Percentiles rank a stretch among this genome's conserved stretches.
Evolutionary conservation across 2,329 filamentous ascomycete genomes (phyloP).

Genomic region (Pseudogymnoascus sp.): DNA sequence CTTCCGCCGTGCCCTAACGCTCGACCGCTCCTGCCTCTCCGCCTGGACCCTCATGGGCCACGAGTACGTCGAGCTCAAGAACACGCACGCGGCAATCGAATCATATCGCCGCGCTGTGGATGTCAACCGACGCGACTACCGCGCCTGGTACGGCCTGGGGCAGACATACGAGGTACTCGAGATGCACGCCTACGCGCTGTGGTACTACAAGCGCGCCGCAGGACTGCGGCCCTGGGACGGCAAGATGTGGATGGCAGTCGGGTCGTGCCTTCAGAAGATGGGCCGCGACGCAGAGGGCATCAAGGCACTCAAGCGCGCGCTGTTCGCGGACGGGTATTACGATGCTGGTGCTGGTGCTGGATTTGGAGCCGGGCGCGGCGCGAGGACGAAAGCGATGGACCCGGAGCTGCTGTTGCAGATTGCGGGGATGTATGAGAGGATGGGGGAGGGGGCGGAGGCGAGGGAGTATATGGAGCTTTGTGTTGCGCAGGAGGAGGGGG

Average conservation of each 20-base stretch:
- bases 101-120: conserved; percentile 93
- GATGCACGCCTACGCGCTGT: conserved; percentile 94
- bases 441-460: conserved; percentile 70
- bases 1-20: conserved; percentile 82
- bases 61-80: conserved; percentile 97
- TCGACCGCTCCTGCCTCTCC: conserved; percentile 84
- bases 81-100: conserved; percentile 95
- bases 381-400: conserved; percentile 58
- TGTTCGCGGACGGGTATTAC: conserved; percentile 82
- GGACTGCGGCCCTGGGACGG: conserved; percentile 91
- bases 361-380: conserved; percentile 34
- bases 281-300: conserved; percentile 82
- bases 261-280: conserved; percentile 85
- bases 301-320: conserved; percentile 84
- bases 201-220: conserved; percentile 95
- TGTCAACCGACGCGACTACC: conserved; percentile 90
- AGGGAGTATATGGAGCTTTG: conserved; percentile 95
- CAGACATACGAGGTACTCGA: conserved; percentile 97
- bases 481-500: conserved; percentile 81
- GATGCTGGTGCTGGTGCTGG: conserved; percentile 48
- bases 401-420: conserved; percentile 88
- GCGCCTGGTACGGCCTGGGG: conserved; percentile 94
- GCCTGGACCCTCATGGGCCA: conserved; percentile 99
- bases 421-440: conserved; percentile 75
- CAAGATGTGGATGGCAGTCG: conserved; percentile 98